phyloP scores from a whole-genome alignment of 2,329 filamentous ascomycete species.

The Pseudocercospora fuligena region DNA sequence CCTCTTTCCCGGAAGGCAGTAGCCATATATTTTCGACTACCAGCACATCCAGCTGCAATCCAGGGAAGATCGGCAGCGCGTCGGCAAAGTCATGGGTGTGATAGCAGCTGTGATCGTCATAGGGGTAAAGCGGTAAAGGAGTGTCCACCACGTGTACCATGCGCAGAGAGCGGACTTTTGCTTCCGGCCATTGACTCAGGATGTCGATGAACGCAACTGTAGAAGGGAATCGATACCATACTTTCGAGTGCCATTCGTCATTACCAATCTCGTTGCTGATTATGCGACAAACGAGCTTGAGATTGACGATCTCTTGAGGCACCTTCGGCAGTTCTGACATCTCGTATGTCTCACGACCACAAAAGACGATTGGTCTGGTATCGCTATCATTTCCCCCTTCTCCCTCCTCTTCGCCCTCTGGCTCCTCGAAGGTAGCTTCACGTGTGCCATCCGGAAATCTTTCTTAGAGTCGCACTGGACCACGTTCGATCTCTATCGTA shows the following conservation, averaged over 20 bases:
- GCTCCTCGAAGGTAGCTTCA: background rate
- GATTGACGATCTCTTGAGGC: background rate
- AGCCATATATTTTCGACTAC: slow-evolving; percentile 20
- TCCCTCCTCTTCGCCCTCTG: background rate
- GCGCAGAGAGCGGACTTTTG: slow-evolving; percentile 8
- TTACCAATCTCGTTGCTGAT: slow-evolving; percentile 9
- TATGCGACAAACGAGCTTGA: slow-evolving; percentile 10
- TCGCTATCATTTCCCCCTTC: background rate
- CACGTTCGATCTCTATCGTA: background rate
- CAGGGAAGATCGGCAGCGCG: slow-evolving; percentile 9
- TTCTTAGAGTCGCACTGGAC: background rate
- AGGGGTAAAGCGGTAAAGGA: slow-evolving; percentile 7
- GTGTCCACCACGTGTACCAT: slow-evolving; percentile 11
- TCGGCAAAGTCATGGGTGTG: slow-evolving; percentile 5
- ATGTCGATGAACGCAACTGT: slow-evolving; percentile 18
- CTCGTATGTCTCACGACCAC: background rate
- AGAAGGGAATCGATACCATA: slow-evolving; percentile 17
- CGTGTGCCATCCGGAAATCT: background rate
- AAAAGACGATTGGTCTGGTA: background rate
- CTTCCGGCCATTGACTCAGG: slow-evolving; percentile 15
- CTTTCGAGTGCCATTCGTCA: slow-evolving; percentile 16
- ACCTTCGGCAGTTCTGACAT: slow-evolving; percentile 1
- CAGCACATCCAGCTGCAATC: slow-evolving; percentile 13
- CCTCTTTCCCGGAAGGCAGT: background rate
- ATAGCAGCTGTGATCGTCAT: background rate